Evolutionary conservation across 805 yeast genomes (phyloP), one percentile per base, ranked within the genome.

Genomic region (Saturnispora ahearnii): DNA sequence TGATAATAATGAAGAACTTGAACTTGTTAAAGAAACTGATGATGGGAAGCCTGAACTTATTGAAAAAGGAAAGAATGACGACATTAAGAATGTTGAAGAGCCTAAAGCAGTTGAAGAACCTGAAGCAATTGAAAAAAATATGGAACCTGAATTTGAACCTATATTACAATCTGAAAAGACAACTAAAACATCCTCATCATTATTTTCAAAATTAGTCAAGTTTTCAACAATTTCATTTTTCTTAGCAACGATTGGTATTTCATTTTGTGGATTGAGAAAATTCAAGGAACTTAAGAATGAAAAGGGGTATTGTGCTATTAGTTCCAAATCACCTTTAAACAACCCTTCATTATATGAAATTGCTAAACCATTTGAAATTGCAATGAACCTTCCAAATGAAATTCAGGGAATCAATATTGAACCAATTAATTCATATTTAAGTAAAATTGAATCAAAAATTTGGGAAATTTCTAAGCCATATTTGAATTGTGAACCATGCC

Each of bases 281-380:
- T 83, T 82, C 64, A 69, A 85, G 44, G 82, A 82, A 52, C 83
- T 84, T 60, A 73, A 76, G 38, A 57, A 76, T 12, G 66, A 77
- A 32, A 72, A 79, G 40, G 96, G 96, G 0, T 88, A 79, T 62
- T 88, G 96, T 69, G 89, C 89, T 0, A 66, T 44, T 22, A 22
- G 22, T 13, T 37, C 48, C 6, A 18, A 22, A 13, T 29, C 42
- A 9, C 29, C 44, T 3, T 31, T 38, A 8, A 45, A 36, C 29
- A 26, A 45, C 22, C 48, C 48, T 3, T 29, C 34, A 7, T 8
- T 38, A 5, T 38, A 45, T 15, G 21, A 37, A 7, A 13, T 38
- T 18, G 10, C 29, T 11, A 34, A 30, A 28, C 48, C 42, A 21
- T 28, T 37, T 9, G 13, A 37, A 7, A 4, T 45, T 37, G 34